A percentile compares a stretch with the other conserved stretches of the same genome.
Conservation (phyloP, 352 stramenopile species). For the Pythium sukuiense region DNA sequence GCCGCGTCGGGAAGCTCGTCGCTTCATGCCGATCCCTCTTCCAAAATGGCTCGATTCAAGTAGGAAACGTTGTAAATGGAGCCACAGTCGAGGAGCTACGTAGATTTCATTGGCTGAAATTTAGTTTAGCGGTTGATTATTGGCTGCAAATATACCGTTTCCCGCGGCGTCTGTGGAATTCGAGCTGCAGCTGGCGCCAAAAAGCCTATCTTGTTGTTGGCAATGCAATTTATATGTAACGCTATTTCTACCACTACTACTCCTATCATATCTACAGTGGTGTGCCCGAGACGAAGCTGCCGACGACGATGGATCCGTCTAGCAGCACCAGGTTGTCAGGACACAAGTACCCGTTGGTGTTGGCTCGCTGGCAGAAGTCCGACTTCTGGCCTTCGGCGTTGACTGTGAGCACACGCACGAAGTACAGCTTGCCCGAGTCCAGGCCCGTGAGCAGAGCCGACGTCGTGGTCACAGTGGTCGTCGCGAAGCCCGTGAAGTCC, state of each 20-base stretch:
- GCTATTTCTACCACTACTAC: slow-evolving; percentile 13
- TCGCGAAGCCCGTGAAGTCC: slow-evolving; percentile 73
- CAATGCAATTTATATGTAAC: slow-evolving; percentile 5
- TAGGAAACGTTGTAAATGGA: background rate
- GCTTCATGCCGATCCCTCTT: slow-evolving; percentile 15
- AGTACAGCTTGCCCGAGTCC: slow-evolving; percentile 72
- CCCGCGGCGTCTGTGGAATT: slow-evolving; percentile 22
- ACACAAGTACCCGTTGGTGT: slow-evolving; percentile 61
- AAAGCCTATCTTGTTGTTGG: background rate
- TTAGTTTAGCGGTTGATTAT: background rate
- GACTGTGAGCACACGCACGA: slow-evolving; percentile 75
- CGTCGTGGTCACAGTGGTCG: slow-evolving; percentile 61
- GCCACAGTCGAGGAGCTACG: background rate
- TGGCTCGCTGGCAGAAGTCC: slow-evolving; percentile 64
- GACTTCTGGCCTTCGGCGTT: slow-evolving; percentile 79
- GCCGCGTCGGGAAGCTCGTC: slow-evolving; percentile 8
- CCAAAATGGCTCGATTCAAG: background rate
- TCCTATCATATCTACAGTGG: slow-evolving; percentile 24
- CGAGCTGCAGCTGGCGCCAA: slow-evolving; percentile 5
- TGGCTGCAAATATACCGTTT: slow-evolving; percentile 19
- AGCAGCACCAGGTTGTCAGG: slow-evolving; percentile 70
- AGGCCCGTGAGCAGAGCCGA: slow-evolving; percentile 66
- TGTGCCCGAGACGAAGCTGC: slow-evolving; percentile 44
- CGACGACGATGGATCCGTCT: slow-evolving; percentile 59
- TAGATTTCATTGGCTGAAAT: slow-evolving; percentile 18